These are phyloP conservation scores for Pharnaceum exiguum DNA, from an alignment of 148 eudicot species.

Conservation along the genomic window DNA sequence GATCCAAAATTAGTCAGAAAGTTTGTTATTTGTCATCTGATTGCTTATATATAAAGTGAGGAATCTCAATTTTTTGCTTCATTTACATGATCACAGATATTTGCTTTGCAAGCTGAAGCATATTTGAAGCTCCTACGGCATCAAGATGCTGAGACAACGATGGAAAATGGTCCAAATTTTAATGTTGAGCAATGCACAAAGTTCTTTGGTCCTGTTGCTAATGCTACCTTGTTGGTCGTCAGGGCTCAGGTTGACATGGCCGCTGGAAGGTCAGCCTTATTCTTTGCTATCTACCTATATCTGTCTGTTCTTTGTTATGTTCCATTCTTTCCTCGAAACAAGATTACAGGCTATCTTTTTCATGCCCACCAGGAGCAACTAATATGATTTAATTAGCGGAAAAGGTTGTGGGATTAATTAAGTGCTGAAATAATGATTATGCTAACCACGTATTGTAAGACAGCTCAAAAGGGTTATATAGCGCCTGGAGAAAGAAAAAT, in stretches of 20 bases:
- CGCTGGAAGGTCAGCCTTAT: conserved; percentile 65
- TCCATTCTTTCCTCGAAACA: background rate
- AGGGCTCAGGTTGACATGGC: conserved; percentile 83
- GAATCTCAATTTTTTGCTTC: background rate
- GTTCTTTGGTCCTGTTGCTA: conserved; percentile 62
- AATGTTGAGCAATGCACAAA: conserved; percentile 58
- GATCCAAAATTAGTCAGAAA: too few species aligned
- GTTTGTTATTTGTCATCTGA: too few species aligned
- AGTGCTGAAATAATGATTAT: conserved; percentile 22
- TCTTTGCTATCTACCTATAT: background rate
- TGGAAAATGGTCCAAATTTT: conserved; percentile 56
- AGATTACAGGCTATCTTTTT: too few species aligned
- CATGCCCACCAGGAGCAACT: background rate
- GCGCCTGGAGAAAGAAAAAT: conserved; percentile 5
- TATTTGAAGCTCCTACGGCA: conserved; percentile 62
- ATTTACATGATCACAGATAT: conserved; percentile 36
- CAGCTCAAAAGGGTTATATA: conserved; percentile 29
- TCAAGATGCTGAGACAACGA: conserved; percentile 68
- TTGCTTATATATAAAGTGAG: too few species aligned
- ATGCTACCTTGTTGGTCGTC: conserved; percentile 52
- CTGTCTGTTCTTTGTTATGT: background rate
- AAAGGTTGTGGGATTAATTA: conserved; percentile 14
- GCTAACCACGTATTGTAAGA: conserved; percentile 25
- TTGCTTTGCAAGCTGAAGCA: conserved; percentile 82
- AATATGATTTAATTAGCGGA: conserved; percentile 4